Percentiles rank a stretch among this genome's conserved stretches.
Evolutionary conservation across 129 eudicot species (phyloP).

Genomic region (Arctium minus): DNA sequence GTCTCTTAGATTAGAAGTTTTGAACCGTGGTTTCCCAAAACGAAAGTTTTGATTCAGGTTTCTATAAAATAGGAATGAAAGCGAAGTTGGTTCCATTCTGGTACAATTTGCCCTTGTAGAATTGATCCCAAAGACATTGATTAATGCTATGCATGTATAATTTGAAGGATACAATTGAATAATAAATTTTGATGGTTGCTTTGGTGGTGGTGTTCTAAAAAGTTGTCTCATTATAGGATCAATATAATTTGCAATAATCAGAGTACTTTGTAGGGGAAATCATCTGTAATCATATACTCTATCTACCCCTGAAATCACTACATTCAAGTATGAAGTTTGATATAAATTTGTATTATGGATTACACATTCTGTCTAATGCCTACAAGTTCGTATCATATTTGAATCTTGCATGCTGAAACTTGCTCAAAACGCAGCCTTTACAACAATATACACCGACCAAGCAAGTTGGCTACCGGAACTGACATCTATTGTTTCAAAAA

Average conservation of each 20-base stretch:
- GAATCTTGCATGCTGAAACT: not conserved
- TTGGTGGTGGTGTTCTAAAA: not conserved
- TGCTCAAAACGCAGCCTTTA: slow-evolving; percentile 58
- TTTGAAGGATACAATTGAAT: not conserved
- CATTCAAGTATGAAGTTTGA: not conserved
- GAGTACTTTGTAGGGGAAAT: not conserved
- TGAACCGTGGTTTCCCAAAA: not conserved
- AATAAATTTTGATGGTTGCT: not conserved
- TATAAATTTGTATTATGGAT: not conserved
- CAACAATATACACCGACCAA: slow-evolving; percentile 80
- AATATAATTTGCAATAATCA: not conserved
- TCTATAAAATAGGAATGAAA: not conserved
- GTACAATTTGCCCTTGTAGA: not conserved
- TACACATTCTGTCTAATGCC: not conserved
- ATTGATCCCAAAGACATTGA: not conserved
- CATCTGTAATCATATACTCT: not conserved
- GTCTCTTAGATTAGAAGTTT: not conserved
- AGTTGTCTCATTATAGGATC: not conserved
- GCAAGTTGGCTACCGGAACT: slow-evolving; percentile 58
- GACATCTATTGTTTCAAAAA: slow-evolving; percentile 80
- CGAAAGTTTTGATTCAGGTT: not conserved
- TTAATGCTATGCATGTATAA: not conserved
- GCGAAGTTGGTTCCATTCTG: not conserved
- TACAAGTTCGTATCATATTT: slow-evolving; percentile 1
- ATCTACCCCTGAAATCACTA: not conserved